A percentile compares a stretch with the other conserved stretches of the same genome.
Evolutionary conservation across 2,329 filamentous ascomycete species (phyloP).

Genomic region (Aspergillus sp.): DNA sequence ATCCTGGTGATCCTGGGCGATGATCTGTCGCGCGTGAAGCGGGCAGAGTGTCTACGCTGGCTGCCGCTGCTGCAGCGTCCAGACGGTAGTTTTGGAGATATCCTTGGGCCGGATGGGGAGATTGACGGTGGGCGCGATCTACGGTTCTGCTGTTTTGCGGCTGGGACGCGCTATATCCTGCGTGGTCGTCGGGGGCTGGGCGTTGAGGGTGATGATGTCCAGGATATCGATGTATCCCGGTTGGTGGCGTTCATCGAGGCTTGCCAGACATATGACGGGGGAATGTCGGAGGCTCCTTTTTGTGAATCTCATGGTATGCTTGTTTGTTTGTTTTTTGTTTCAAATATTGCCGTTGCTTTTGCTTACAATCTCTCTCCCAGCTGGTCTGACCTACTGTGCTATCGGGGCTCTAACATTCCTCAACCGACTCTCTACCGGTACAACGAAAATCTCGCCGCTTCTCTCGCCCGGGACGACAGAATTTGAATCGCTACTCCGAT

Average conservation of each 20-base stretch:
- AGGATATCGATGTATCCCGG: conserved; percentile 66
- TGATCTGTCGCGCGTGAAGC: conserved; percentile 57
- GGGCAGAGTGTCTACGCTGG: conserved; percentile 63
- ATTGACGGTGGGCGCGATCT: conserved; percentile 77
- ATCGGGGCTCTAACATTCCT: conserved; percentile 69
- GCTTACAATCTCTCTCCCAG: conserved; percentile 33
- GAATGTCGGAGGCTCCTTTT: conserved; percentile 66
- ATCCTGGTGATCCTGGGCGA: conserved; percentile 60
- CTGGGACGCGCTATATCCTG: conserved; percentile 73
- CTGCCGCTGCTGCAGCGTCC: conserved; percentile 64
- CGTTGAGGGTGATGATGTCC: conserved; percentile 47
- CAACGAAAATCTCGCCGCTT: conserved; percentile 10
- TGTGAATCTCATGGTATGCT: conserved; percentile 72
- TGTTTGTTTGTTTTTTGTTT: conserved; percentile 3
- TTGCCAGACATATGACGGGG: conserved; percentile 74
- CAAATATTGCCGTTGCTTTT: background rate
- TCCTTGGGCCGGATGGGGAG: conserved; percentile 51
- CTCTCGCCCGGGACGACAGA: conserved; percentile 21
- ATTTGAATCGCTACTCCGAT: conserved; percentile 39
- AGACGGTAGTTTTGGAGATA: conserved; percentile 89
- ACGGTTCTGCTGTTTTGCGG: conserved; percentile 78
- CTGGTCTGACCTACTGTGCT: conserved; percentile 86
- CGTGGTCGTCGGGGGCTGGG: conserved; percentile 50
- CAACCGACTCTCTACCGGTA: conserved; percentile 47
- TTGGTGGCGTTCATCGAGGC: conserved; percentile 63